Percentiles rank a stretch among this genome's conserved stretches.
These are phyloP conservation scores for Puccinia horiana DNA, from an alignment of 1,284 basidiomycete genomes.

Conservation along the genomic window DNA sequence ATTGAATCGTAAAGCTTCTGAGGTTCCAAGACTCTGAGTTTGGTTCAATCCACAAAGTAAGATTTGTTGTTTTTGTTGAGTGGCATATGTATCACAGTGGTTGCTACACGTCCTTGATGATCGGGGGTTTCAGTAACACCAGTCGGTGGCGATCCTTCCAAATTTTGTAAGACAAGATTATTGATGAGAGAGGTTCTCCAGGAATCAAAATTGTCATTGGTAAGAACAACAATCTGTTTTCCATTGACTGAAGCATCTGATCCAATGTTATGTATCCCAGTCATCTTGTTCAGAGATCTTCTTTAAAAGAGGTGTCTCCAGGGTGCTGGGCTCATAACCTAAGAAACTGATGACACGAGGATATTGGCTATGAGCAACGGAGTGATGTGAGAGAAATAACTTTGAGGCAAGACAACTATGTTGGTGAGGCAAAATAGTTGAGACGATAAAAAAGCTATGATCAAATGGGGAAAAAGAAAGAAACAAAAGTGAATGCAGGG, in stretches of 20 bases:
- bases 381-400: too few species aligned
- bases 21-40: not conserved
- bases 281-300: not conserved
- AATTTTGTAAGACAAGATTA: not conserved
- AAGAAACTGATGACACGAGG: not conserved
- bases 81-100: not conserved
- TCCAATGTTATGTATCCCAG: not conserved
- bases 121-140: not conserved
- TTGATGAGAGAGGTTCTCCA: too few species aligned
- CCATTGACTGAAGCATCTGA: not conserved
- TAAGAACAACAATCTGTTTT: not conserved
- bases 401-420: too few species aligned
- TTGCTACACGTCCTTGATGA: not conserved
- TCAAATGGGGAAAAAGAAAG: too few species aligned
- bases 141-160: not conserved
- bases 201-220: not conserved
- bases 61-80: not conserved
- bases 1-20: not conserved
- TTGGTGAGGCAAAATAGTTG: too few species aligned
- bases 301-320: not conserved
- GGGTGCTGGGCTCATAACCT: slow-evolving; percentile 18
- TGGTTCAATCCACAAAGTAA: not conserved
- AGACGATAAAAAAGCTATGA: too few species aligned
- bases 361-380: too few species aligned
- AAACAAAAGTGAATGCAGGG: too few species aligned